Evolutionary conservation across 2,329 filamentous ascomycete genomes (phyloP).

Genomic region (Tolypocladium tropicale): DNA sequence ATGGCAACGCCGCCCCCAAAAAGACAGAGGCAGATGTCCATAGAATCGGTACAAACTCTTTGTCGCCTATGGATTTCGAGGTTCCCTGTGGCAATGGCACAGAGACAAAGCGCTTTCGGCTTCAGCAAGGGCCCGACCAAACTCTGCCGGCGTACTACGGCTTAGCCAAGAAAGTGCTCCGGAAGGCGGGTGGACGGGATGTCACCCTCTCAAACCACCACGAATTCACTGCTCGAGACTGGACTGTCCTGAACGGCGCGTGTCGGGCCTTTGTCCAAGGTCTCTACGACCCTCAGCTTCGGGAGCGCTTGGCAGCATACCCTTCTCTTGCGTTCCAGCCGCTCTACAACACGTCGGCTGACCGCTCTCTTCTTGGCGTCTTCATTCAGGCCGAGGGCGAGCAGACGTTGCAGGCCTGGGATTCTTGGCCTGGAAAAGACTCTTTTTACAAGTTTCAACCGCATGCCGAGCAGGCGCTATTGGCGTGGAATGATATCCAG

Average conservation of each 20-base stretch:
- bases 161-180: slow-evolving; percentile 37
- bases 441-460: slow-evolving; percentile 8
- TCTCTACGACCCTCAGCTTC: slow-evolving; percentile 36
- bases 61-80: slow-evolving; percentile 9
- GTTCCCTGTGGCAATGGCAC: slow-evolving; percentile 8
- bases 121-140: slow-evolving; percentile 32
- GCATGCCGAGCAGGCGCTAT: slow-evolving; percentile 25
- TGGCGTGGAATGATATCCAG: slow-evolving; percentile 36
- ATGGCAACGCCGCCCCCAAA: background rate
- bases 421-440: slow-evolving; percentile 11
- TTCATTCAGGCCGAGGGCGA: slow-evolving; percentile 48
- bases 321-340: slow-evolving; percentile 34
- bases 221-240: slow-evolving; percentile 33
- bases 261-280: slow-evolving; percentile 45
- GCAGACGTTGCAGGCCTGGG: slow-evolving; percentile 31
- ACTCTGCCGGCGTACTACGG: slow-evolving; percentile 36
- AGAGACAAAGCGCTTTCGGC: slow-evolving; percentile 13
- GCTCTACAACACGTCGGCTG: slow-evolving; percentile 13
- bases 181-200: slow-evolving; percentile 39
- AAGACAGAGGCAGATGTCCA: slow-evolving; percentile 1
- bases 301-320: slow-evolving; percentile 31
- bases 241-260: slow-evolving; percentile 38
- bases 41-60: slow-evolving; percentile 2
- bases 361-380: slow-evolving; percentile 43
- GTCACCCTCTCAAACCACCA: slow-evolving; percentile 34